phyloP scores from a whole-genome alignment of 2,329 filamentous ascomycete genomes.

The Calonectria ilicicola region DNA sequence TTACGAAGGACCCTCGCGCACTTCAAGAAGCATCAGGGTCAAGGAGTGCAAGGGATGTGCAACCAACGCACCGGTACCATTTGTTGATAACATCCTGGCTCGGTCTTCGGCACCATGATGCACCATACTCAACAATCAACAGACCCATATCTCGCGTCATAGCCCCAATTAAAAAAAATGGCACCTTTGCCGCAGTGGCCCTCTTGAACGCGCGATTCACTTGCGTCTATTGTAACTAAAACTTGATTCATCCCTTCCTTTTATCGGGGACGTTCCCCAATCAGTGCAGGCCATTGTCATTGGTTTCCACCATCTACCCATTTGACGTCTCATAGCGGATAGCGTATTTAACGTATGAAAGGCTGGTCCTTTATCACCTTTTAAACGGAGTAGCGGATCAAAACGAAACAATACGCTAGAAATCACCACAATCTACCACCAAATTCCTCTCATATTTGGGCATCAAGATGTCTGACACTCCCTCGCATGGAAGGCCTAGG shows the following conservation, averaged over 20 bases:
- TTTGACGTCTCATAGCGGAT: background rate
- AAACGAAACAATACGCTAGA: background rate
- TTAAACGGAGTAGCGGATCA: background rate
- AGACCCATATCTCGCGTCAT: background rate
- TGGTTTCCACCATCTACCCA: background rate
- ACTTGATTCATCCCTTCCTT: background rate
- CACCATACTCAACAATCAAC: background rate
- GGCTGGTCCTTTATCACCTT: background rate
- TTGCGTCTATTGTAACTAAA: background rate
- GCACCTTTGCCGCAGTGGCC: background rate
- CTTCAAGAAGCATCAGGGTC: background rate
- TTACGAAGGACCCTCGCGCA: background rate
- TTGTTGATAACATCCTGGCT: background rate
- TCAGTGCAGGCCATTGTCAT: background rate
- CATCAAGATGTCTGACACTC: background rate
- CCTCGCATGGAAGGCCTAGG: background rate
- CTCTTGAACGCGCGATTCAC: background rate
- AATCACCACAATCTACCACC: background rate
- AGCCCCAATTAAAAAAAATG: background rate
- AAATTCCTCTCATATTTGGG: background rate
- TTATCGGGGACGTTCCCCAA: background rate
- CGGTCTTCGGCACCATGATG: background rate
- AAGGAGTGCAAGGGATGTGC: background rate
- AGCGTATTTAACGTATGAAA: background rate
- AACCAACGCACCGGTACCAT: background rate